Evolutionary conservation across 805 yeast species (phyloP).

Genomic region (Saccharomycopsis sp.): DNA sequence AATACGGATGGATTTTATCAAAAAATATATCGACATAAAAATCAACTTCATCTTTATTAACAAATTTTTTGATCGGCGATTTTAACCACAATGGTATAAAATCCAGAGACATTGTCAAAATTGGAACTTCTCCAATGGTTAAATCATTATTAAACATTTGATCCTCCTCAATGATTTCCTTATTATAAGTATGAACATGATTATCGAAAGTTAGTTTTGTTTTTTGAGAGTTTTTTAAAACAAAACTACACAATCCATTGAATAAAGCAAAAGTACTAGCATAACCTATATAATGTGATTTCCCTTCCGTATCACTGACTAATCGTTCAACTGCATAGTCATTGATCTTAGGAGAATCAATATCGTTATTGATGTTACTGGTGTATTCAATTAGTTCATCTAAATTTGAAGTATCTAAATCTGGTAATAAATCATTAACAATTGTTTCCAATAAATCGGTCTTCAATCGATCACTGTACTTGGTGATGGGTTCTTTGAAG

Average conservation of each 20-base stretch:
- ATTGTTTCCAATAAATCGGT: slow-evolving; percentile 4
- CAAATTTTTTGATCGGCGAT: slow-evolving; percentile 31
- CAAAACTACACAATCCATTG: slow-evolving; percentile 33
- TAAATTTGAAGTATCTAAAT: slow-evolving; percentile 6
- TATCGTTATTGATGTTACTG: slow-evolving; percentile 3
- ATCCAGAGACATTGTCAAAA: slow-evolving; percentile 8
- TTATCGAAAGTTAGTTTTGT: slow-evolving; percentile 25
- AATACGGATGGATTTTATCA: slow-evolving; percentile 33
- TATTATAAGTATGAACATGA: slow-evolving; percentile 4
- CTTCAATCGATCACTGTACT: too few species aligned
- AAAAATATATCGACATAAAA: slow-evolving; percentile 30
- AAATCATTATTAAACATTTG: background rate
- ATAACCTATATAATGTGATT: slow-evolving; percentile 37
- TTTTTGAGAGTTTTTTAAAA: slow-evolving; percentile 29
- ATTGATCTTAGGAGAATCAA: slow-evolving; percentile 2
- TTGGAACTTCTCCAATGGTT: slow-evolving; percentile 6
- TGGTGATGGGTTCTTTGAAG: too few species aligned
- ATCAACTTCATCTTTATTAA: slow-evolving; percentile 28
- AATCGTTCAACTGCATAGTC: slow-evolving; percentile 10
- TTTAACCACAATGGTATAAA: slow-evolving; percentile 15
- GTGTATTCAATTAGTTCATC: slow-evolving; percentile 1
- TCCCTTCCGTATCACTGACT: slow-evolving; percentile 33
- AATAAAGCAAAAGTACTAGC: slow-evolving; percentile 36
- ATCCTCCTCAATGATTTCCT: slow-evolving; percentile 16
- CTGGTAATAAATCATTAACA: slow-evolving; percentile 10